Evolutionary conservation across 129 eudicot genomes (phyloP).

Genomic region (Ambrosia artemisiifolia): DNA sequence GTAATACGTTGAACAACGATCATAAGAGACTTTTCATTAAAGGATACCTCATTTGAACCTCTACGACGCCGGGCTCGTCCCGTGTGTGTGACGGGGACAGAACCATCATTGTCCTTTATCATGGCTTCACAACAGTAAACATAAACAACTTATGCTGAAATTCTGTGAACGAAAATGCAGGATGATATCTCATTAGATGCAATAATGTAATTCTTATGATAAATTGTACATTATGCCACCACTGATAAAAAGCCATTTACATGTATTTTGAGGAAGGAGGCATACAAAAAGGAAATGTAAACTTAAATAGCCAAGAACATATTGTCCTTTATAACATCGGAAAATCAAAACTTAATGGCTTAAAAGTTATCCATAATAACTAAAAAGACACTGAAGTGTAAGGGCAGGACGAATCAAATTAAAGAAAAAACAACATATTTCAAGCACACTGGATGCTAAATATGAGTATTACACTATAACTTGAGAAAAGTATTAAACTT

Average conservation of each 20-base stretch:
- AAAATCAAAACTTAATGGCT: background rate
- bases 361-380: background rate
- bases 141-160: constrained; percentile 9
- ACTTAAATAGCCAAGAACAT: too few relatives aligned
- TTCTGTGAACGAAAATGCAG: constrained; percentile 18
- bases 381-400: background rate
- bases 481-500: too few relatives aligned
- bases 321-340: background rate
- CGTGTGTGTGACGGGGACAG: constrained; percentile 40
- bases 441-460: background rate
- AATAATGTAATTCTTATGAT: background rate
- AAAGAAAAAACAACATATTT: background rate
- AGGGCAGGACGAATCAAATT: background rate
- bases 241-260: background rate
- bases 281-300: too few relatives aligned
- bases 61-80: constrained; percentile 51
- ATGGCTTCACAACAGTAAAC: constrained; percentile 20
- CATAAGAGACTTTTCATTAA: constrained; percentile 4
- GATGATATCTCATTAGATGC: constrained; percentile 9
- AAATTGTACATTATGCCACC: background rate
- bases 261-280: too few relatives aligned
- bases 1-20: background rate
- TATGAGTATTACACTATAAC: background rate
- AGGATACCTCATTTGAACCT: constrained; percentile 50
- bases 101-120: constrained; percentile 28